These are phyloP conservation scores for Cordyceps militaris DNA, from an alignment of 2,329 filamentous ascomycete species.

Conservation along the genomic window DNA sequence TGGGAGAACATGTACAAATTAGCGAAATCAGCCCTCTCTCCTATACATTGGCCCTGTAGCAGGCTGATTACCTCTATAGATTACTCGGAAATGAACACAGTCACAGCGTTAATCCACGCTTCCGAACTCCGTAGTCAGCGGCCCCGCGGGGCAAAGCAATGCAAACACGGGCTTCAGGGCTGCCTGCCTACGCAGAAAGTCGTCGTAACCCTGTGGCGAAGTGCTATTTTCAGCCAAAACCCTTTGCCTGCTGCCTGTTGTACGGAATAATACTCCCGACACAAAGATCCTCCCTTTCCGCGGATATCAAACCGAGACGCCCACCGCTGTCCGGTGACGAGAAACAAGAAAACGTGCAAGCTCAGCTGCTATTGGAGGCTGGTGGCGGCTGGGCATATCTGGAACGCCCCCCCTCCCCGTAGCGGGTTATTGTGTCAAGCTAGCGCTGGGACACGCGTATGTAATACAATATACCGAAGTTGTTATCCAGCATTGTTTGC, in stretches of 20 bases:
- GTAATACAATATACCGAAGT: neutral
- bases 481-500: no score
- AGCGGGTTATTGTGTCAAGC: neutral
- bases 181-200: no score
- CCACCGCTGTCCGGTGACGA: no score
- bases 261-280: no score
- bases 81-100: neutral
- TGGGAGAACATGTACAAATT: neutral
- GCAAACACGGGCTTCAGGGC: no score
- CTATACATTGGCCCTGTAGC: neutral
- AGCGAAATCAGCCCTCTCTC: neutral
- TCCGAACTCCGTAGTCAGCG: no score
- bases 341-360: neutral
- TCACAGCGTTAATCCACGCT: neutral
- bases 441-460: neutral
- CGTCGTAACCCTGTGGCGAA: no score
- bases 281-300: no score
- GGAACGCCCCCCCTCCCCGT: constrained; percentile 3
- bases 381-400: neutral
- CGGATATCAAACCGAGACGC: no score
- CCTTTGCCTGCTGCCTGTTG: no score
- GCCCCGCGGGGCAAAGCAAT: no score
- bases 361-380: neutral
- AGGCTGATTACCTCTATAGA: neutral
- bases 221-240: no score